These are phyloP conservation scores for Claviceps lovelessii DNA, from an alignment of 2,329 filamentous ascomycete genomes.

Conservation along the genomic window DNA sequence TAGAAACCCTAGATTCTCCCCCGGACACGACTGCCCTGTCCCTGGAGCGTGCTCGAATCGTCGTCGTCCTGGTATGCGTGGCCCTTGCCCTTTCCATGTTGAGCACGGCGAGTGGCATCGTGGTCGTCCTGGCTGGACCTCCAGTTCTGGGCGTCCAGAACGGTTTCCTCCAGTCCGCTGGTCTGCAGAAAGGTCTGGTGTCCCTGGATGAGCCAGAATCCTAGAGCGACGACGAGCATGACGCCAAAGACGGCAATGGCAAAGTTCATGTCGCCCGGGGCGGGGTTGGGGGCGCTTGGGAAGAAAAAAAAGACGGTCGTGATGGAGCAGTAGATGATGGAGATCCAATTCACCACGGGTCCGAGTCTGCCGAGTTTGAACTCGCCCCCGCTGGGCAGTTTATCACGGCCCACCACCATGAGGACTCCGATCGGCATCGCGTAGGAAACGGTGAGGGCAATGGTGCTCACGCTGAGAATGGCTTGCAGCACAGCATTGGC, in stretches of 20 bases:
- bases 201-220: slow-evolving; percentile 37
- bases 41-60: not conserved
- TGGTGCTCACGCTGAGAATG: slow-evolving; percentile 40
- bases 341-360: slow-evolving; percentile 30
- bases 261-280: slow-evolving; percentile 39
- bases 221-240: slow-evolving; percentile 34
- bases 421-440: slow-evolving; percentile 34
- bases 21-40: not conserved
- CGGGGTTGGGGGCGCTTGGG: slow-evolving; percentile 29
- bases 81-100: not conserved
- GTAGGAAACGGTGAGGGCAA: slow-evolving; percentile 37
- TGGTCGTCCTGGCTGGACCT: not conserved
- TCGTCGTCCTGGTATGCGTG: not conserved
- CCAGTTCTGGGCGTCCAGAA: slow-evolving; percentile 7
- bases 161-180: slow-evolving; percentile 7
- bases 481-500: slow-evolving; percentile 37
- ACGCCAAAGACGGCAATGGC: slow-evolving; percentile 42
- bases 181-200: slow-evolving; percentile 15
- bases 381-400: slow-evolving; percentile 27
- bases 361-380: slow-evolving; percentile 33
- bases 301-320: slow-evolving; percentile 44
- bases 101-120: too few relatives aligned
- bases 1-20: not conserved
- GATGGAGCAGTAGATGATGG: slow-evolving; percentile 34
- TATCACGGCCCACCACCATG: slow-evolving; percentile 35